Evolutionary conservation across 2,329 filamentous ascomycete genomes (phyloP).

Genomic region (Xylariales sp.): DNA sequence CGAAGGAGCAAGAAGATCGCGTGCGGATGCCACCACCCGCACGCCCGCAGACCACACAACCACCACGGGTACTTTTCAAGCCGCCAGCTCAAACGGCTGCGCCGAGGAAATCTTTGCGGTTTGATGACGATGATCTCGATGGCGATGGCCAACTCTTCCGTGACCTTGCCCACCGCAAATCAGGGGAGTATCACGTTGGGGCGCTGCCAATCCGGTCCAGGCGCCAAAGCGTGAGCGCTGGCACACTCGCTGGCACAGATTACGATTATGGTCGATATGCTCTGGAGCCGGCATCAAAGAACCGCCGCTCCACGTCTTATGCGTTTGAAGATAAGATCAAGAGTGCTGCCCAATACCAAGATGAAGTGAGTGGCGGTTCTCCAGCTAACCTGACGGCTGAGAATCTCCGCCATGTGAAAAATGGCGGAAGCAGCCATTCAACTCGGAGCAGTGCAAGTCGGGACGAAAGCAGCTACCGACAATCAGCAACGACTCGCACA

Average conservation of each 20-base stretch:
- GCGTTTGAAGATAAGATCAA: conserved; percentile 41
- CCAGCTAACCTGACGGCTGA: conserved; percentile 51
- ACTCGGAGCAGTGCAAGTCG: conserved; percentile 56
- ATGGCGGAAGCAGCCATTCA: conserved; percentile 49
- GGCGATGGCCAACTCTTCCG: conserved; percentile 15
- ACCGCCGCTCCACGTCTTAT: conserved; percentile 23
- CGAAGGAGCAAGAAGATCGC: conserved; percentile 39
- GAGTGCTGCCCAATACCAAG: conserved; percentile 46
- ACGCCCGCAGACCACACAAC: conserved; percentile 30
- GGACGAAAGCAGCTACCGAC: conserved; percentile 60
- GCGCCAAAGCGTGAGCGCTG: conserved; percentile 16
- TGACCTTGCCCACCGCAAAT: conserved; percentile 15
- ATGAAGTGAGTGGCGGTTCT: conserved; percentile 42
- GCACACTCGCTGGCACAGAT: no score
- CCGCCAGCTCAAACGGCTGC: no score
- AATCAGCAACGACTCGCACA: conserved; percentile 57
- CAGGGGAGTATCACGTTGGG: conserved; percentile 21
- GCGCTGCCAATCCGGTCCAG: conserved; percentile 15
- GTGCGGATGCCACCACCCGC: conserved; percentile 45
- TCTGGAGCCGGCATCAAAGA: conserved; percentile 22
- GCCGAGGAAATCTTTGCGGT: conserved; percentile 23
- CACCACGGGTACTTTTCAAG: conserved; percentile 22
- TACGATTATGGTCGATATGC: conserved; percentile 14
- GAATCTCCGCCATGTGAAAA: conserved; percentile 44
- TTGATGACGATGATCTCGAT: conserved; percentile 18